A percentile compares a stretch with the other conserved stretches of the same genome.
phyloP scores from a whole-genome alignment of 306 rosid species.

The Vigna mungo region DNA sequence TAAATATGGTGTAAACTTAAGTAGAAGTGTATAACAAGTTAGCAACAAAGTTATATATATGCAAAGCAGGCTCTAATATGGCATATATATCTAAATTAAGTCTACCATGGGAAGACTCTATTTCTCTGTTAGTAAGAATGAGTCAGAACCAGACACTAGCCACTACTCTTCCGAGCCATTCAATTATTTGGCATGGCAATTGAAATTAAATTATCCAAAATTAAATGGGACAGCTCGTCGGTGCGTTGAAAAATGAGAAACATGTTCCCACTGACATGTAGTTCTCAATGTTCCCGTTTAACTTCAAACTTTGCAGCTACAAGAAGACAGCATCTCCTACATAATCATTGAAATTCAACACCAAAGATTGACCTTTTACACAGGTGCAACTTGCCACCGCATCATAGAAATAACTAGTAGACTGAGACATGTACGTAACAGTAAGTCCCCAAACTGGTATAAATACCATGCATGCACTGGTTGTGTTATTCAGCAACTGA shows the following conservation, averaged over 20 bases:
- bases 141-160: neutral
- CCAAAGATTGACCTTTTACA: constrained; percentile 3
- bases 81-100: too few species aligned
- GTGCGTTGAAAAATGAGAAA: neutral
- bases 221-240: neutral
- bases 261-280: neutral
- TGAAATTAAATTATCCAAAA: neutral
- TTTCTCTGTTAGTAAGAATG: neutral
- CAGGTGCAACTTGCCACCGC: neutral
- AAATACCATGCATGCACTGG: neutral
- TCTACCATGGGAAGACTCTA: neutral
- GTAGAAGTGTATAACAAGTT: neutral
- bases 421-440: neutral
- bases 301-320: constrained; percentile 7
- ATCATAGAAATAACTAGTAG: neutral
- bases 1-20: neutral
- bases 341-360: neutral
- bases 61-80: neutral
- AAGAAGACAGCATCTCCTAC: neutral
- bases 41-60: neutral
- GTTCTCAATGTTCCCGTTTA: neutral
- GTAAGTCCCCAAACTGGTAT: neutral
- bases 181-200: neutral
- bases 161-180: neutral
- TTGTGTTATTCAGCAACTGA: neutral